Conservation (phyloP, 768 basidiomycete genomes). For the Phanerochaete carnosa region DNA sequence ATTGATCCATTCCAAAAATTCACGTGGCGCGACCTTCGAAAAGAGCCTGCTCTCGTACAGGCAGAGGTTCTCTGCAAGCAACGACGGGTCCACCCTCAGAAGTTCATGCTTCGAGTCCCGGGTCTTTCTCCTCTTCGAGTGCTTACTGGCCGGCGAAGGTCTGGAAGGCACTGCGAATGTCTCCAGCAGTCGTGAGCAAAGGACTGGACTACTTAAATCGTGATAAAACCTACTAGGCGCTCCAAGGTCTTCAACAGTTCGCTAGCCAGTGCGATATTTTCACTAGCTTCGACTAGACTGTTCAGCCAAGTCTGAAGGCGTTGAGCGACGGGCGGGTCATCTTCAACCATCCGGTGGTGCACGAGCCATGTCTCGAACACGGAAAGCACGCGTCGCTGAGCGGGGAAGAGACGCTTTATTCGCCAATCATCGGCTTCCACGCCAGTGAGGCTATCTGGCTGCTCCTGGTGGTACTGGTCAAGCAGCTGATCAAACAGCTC, state of each 20-base stretch:
- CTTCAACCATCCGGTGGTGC: conserved; percentile 56
- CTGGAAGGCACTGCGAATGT: conserved; percentile 32
- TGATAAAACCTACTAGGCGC: conserved; percentile 45
- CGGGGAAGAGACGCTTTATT: conserved; percentile 54
- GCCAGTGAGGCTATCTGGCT: conserved; percentile 40
- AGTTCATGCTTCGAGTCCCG: conserved; percentile 59
- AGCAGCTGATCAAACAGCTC: conserved; percentile 67
- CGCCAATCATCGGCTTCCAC: conserved; percentile 65
- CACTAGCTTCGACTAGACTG: conserved; percentile 32
- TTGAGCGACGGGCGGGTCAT: conserved; percentile 59
- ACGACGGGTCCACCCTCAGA: conserved; percentile 58
- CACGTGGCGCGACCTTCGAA: conserved; percentile 61
- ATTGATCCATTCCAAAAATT: conserved; percentile 68
- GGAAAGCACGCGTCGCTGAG: conserved; percentile 58
- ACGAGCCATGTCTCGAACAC: conserved; percentile 62
- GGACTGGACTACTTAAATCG: neutral
- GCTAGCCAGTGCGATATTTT: conserved; percentile 42
- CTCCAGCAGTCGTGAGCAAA: conserved; percentile 23
- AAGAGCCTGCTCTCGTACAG: conserved; percentile 71
- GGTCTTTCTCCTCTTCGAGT: conserved; percentile 34
- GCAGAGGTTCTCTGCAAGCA: conserved; percentile 81
- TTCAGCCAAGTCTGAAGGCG: conserved; percentile 54
- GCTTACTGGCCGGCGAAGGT: conserved; percentile 18
- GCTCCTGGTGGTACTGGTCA: conserved; percentile 55
- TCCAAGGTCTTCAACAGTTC: conserved; percentile 51